phyloP scores from a whole-genome alignment of 805 yeast species.

The Tetrapisispora namnaoensis region DNA sequence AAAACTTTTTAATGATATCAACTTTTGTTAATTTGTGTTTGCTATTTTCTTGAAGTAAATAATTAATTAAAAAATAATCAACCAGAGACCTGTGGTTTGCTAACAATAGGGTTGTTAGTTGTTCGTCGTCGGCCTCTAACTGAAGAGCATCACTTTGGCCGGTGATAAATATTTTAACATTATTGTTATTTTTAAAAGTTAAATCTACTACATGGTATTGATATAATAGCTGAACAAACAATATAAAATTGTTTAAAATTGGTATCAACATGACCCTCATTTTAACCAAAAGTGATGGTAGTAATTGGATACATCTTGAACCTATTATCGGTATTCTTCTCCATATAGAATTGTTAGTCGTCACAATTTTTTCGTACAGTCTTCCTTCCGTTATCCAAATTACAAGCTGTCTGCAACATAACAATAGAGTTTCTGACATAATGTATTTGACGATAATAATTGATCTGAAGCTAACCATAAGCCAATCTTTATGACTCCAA shows the following conservation, averaged over 20 bases:
- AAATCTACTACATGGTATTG: slow-evolving; percentile 13
- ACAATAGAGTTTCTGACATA: slow-evolving; percentile 5
- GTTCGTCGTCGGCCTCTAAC: slow-evolving; percentile 2
- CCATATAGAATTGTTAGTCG: slow-evolving; percentile 6
- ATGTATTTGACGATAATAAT: slow-evolving; percentile 6
- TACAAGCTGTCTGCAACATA: not conserved
- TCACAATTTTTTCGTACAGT: not conserved
- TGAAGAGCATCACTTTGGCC: slow-evolving; percentile 17
- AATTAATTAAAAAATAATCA: slow-evolving; percentile 50
- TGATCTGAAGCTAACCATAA: slow-evolving; percentile 3
- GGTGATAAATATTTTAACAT: slow-evolving; percentile 17
- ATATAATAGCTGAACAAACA: slow-evolving; percentile 10
- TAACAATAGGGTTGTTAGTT: slow-evolving; percentile 17
- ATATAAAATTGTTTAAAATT: slow-evolving; percentile 5
- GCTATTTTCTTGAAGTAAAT: slow-evolving; percentile 19
- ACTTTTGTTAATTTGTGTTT: slow-evolving; percentile 3
- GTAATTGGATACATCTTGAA: not conserved
- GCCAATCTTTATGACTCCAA: slow-evolving; percentile 11
- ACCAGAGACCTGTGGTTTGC: slow-evolving; percentile 59
- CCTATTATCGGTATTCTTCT: slow-evolving; percentile 14
- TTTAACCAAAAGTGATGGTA: not conserved
- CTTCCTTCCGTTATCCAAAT: slow-evolving; percentile 3
- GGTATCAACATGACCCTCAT: slow-evolving; percentile 5
- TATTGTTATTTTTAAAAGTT: slow-evolving; percentile 14
- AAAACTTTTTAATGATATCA: slow-evolving; percentile 8